Percentiles rank a stretch among this genome's conserved stretches.
phyloP scores from a whole-genome alignment of 2,329 filamentous ascomycete species.

The Penicillium sp. region DNA sequence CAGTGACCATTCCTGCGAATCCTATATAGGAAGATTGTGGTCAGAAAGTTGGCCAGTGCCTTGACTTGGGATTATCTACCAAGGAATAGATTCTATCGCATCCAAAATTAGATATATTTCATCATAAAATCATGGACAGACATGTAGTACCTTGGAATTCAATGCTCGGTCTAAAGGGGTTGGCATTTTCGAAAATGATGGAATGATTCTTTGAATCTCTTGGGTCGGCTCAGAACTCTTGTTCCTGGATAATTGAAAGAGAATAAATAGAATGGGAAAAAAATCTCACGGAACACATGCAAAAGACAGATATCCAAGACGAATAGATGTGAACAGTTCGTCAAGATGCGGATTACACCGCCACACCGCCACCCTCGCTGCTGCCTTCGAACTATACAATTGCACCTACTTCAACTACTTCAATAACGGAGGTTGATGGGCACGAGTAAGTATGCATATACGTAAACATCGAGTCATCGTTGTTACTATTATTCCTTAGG shows the following conservation, averaged over 20 bases:
- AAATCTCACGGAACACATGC: not conserved
- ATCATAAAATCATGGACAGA: not conserved
- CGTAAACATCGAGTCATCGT: not conserved
- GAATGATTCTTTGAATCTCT: not conserved
- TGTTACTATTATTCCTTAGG: no score
- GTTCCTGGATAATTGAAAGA: not conserved
- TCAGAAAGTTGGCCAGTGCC: constrained; percentile 16
- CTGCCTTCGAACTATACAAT: not conserved
- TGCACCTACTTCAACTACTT: not conserved
- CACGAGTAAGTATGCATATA: not conserved
- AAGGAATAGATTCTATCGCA: constrained; percentile 63
- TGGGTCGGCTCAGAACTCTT: not conserved
- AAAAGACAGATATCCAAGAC: constrained; percentile 1
- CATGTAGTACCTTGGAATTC: constrained; percentile 61
- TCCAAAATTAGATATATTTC: constrained; percentile 18
- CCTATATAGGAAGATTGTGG: constrained; percentile 47
- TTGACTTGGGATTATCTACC: constrained; percentile 48
- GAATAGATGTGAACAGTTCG: not conserved
- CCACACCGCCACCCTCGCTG: constrained; percentile 4
- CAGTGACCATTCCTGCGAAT: constrained; percentile 78
- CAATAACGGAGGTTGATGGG: not conserved
- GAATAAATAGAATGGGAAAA: not conserved
- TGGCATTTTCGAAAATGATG: constrained; percentile 52
- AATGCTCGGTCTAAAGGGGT: constrained; percentile 67
- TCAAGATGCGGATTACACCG: not conserved